A percentile compares a stretch with the other conserved stretches of the same genome.
Conservation (phyloP, 1,139 yeast species). For the Hansenula sp. region DNA sequence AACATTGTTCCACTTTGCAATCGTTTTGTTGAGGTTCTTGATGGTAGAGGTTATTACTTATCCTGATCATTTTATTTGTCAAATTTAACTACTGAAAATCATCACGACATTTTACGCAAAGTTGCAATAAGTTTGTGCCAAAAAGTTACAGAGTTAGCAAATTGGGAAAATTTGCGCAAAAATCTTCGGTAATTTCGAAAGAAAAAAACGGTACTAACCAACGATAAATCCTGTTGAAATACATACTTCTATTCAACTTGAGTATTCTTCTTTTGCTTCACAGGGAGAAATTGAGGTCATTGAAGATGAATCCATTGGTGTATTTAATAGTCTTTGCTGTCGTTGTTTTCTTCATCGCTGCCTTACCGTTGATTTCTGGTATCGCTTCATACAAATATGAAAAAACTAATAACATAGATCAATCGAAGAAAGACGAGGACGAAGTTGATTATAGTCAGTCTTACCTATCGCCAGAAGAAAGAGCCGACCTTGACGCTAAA, state of each 20-base stretch:
- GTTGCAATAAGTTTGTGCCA: not conserved
- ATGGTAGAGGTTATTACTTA: not conserved
- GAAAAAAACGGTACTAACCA: not conserved
- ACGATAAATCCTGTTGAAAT: too few relatives aligned
- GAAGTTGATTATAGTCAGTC: constrained; percentile 7
- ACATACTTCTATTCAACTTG: too few relatives aligned
- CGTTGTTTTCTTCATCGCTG: constrained; percentile 10
- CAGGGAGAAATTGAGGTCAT: not conserved
- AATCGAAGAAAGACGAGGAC: constrained; percentile 3
- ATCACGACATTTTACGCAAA: not conserved
- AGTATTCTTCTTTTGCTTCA: too few relatives aligned
- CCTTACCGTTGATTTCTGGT: constrained; percentile 20
- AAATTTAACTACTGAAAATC: not conserved
- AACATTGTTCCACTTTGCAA: not conserved
- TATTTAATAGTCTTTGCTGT: constrained; percentile 10
- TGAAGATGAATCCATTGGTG: constrained; percentile 7
- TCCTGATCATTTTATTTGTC: not conserved
- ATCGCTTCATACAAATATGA: constrained; percentile 16
- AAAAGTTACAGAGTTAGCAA: not conserved
- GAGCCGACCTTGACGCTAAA: constrained; percentile 8
- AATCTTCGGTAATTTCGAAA: not conserved
- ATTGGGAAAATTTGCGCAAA: not conserved
- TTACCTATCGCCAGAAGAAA: constrained; percentile 22
- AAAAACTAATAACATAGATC: not conserved
- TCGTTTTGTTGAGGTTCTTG: too few relatives aligned